These are phyloP conservation scores for Xylaria arbuscula DNA, from an alignment of 2,329 filamentous ascomycete genomes.

Conservation along the genomic window DNA sequence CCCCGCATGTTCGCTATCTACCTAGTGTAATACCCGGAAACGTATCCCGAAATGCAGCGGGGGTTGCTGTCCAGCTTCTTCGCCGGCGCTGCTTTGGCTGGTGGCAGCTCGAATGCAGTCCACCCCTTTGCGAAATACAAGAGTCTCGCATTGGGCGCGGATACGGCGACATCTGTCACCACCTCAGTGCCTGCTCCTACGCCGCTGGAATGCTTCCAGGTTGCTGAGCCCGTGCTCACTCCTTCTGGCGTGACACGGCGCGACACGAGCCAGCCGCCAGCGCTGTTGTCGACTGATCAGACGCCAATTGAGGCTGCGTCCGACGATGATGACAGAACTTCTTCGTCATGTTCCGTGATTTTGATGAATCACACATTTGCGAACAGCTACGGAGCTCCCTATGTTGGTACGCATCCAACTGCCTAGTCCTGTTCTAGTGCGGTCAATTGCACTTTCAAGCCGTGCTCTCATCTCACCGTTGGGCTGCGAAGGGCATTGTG, in stretches of 20 bases:
- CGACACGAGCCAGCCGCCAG: slow-evolving; percentile 50
- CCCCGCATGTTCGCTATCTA: slow-evolving; percentile 11
- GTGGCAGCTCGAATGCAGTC: slow-evolving; percentile 27
- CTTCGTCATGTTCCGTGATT: slow-evolving; percentile 61
- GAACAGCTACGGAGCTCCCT: slow-evolving; percentile 78
- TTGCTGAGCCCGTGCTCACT: slow-evolving; percentile 72
- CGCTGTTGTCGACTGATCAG: slow-evolving; percentile 37
- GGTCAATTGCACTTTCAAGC: background rate
- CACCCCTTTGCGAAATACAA: slow-evolving; percentile 45
- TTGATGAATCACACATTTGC: slow-evolving; percentile 79
- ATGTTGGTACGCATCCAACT: slow-evolving; percentile 65
- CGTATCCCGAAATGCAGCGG: slow-evolving; percentile 24
- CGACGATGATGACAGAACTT: slow-evolving; percentile 41
- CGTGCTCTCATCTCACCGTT: background rate
- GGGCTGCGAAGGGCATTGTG: background rate
- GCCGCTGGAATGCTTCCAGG: slow-evolving; percentile 72
- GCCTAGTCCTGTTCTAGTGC: no score
- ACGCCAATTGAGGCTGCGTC: slow-evolving; percentile 35
- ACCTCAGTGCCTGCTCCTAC: slow-evolving; percentile 31
- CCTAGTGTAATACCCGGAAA: background rate
- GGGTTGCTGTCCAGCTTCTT: slow-evolving; percentile 37
- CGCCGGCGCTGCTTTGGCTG: slow-evolving; percentile 36
- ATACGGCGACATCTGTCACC: slow-evolving; percentile 25
- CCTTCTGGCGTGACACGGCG: slow-evolving; percentile 55
- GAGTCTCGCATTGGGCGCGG: slow-evolving; percentile 24